Evolutionary conservation across 306 rosid genomes (phyloP), one percentile per base, ranked within the genome.

Genomic region (Pueraria montana): DNA sequence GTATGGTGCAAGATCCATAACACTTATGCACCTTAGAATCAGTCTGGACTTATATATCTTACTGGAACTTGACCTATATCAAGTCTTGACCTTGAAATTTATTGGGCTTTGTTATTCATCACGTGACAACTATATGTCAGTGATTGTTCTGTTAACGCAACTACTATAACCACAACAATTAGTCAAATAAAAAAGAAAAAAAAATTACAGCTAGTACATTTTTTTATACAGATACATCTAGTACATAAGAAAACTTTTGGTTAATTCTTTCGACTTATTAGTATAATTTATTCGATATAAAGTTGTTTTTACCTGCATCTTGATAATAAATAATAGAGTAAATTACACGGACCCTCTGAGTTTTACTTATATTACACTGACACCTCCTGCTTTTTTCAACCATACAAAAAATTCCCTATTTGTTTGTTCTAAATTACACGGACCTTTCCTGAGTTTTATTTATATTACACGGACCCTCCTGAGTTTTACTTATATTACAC

Each of bases 21-120:
- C n/a, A n/a, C n/a, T n/a, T n/a, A n/a, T n/a, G n/a, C n/a, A n/a
- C n/a, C n/a, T n/a, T n/a, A n/a, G n/a, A n/a, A n/a, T n/a, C n/a
- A n/a, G n/a, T n/a, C n/a, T 77, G 62, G 62, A 77, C 80, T 80
- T 50, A 12, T 13, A 5, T 67, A 52, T 72, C 52, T 48, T 72
- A 67, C 12, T 65, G 52, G 8, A 46, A 48, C 79, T 79, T 85
- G 88, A 78, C 86, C 55, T 14, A 12, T 34, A 65, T 71, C 53
- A 69, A 45, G 50, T 61, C 80, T 81, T 79, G 89, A 88, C 78
- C 71, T 46, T 83, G 46, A 83, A 58, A 34, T 72, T 83, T 40
- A 43, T 43, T 8, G 23, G 48, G 20, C 58, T 42, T 23, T n/a
- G 17, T 21, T 53, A 72, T 59, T 40, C 18, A 38, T 74, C 87